Conservation (phyloP, 2,329 filamentous ascomycete genomes). For the Neonectria ditissima region DNA sequence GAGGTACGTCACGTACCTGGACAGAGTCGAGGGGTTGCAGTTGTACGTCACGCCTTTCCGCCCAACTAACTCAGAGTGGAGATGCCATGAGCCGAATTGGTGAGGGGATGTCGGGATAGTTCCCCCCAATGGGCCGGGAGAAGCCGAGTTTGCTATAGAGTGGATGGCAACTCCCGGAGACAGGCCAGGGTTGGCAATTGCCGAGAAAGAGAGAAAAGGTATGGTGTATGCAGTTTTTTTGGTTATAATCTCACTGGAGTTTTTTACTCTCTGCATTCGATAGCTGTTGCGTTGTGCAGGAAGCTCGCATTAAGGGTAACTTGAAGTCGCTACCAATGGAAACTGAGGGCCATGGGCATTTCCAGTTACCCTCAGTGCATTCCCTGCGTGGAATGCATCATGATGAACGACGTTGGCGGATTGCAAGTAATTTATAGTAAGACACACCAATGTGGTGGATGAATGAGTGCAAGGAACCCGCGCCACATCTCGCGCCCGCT, state of each 20-base stretch:
- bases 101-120: slow-evolving; percentile 17
- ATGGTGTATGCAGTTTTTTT: too few species aligned
- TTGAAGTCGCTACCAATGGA: background rate
- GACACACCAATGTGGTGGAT: background rate
- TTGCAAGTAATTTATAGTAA: background rate
- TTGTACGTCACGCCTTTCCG: slow-evolving; percentile 6
- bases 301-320: background rate
- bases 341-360: background rate
- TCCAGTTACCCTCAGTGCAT: background rate
- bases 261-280: background rate
- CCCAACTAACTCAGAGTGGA: slow-evolving; percentile 3
- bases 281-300: background rate
- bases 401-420: background rate
- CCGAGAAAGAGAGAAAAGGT: too few species aligned
- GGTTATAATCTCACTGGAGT: background rate
- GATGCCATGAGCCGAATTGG: slow-evolving; percentile 14
- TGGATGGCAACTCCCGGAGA: background rate
- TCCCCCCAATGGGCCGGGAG: slow-evolving; percentile 11
- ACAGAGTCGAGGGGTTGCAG: background rate
- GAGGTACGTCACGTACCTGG: background rate
- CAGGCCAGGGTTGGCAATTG: too few species aligned
- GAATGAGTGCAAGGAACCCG: slow-evolving; percentile 9
- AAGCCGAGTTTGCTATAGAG: slow-evolving; percentile 14
- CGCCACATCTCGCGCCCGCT: too few species aligned
- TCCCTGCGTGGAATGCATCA: background rate